Evolutionary conservation across 1,284 basidiomycete genomes (phyloP), one percentile per base, ranked within the genome.

Genomic region (Golubevia sp.): DNA sequence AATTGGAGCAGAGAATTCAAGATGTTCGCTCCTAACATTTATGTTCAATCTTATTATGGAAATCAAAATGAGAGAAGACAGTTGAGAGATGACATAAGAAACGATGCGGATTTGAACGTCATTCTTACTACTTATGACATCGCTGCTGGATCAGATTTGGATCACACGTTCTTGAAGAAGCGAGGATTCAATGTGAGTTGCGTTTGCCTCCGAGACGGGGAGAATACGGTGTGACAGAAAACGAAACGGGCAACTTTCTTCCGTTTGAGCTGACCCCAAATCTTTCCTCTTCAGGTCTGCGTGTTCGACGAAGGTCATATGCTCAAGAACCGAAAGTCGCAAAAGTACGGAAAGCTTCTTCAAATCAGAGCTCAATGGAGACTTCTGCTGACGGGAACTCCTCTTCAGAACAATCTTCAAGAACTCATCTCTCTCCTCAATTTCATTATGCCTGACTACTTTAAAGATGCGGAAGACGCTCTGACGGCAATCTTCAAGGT

Each of bases 1-100:
- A 99, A 99, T 79, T 99, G 97, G 97, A 91, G 92, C 82, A 89
- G 97, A 68, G 97, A 99, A 84, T 97, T 99, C 80, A 88, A 90
- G 48, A 90, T 90, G 52, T 99, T 99, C 76, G 92, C 92, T 1
- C 94, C 94, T 0, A 68, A 77, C 1, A 90, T 99, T 81, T 86
- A 88, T n/a, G 89, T 97, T 11, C 89, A 92, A 79, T 92, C 92
- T 15, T 99, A 99, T 84, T 99, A 98, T 74, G 97, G 93, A 6
- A 88, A 89, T 38, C 96, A 97, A 85, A 90, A 91, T 24, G 94
- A 98, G 58, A 90, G 97, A n/a, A 86, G 88, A 2, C 86, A 86
- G 61, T 86, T 97, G 44, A 89, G 95, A 13, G 88, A 91, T 76
- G 90, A 89, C 25, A 86, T 88, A 18, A 84, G 85, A 57, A 62